Evolutionary conservation across 2,329 filamentous ascomycete species (phyloP).

Genomic region (Ophiostoma novo-ulmi): DNA sequence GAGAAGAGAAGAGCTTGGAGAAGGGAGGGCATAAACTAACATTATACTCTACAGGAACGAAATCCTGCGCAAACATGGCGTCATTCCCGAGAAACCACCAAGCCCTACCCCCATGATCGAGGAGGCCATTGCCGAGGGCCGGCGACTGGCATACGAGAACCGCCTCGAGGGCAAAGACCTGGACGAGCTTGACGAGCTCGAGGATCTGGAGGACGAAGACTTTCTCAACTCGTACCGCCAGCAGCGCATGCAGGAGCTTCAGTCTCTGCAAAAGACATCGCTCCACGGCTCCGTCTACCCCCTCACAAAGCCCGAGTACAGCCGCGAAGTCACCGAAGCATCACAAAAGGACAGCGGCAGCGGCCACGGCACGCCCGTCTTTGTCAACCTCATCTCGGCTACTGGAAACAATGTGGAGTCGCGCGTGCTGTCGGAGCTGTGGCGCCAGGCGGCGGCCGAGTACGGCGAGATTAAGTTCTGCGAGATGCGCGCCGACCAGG

Average conservation of each 20-base stretch:
- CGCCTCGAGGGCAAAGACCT: conserved; percentile 89
- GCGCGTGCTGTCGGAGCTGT: conserved; percentile 74
- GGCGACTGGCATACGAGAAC: conserved; percentile 82
- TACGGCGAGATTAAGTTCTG: conserved; percentile 97
- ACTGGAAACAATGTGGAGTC: conserved; percentile 80
- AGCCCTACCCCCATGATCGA: conserved; percentile 95
- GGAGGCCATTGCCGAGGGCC: conserved; percentile 82
- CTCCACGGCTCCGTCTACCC: conserved; percentile 89
- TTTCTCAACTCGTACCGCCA: conserved; percentile 85
- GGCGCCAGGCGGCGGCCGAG: conserved; percentile 74
- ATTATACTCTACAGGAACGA: conserved; percentile 69
- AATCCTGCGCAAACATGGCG: conserved; percentile 90
- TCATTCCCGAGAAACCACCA: conserved; percentile 96
- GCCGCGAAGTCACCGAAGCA: conserved; percentile 83
- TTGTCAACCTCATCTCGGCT: conserved; percentile 78
- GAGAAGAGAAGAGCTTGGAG: not conserved
- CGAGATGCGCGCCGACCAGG: conserved; percentile 85
- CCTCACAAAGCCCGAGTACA: conserved; percentile 89
- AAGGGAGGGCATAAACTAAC: not conserved
- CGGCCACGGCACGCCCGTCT: conserved; percentile 40
- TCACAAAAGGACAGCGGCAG: conserved; percentile 45
- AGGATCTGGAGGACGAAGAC: conserved; percentile 90
- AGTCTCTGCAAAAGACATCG: conserved; percentile 66
- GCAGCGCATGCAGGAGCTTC: conserved; percentile 80
- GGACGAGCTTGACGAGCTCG: conserved; percentile 86